Evolutionary conservation across 805 yeast species (phyloP), one percentile per base, ranked within the genome.

Genomic region (Kodamaea kaohsiungensis): DNA sequence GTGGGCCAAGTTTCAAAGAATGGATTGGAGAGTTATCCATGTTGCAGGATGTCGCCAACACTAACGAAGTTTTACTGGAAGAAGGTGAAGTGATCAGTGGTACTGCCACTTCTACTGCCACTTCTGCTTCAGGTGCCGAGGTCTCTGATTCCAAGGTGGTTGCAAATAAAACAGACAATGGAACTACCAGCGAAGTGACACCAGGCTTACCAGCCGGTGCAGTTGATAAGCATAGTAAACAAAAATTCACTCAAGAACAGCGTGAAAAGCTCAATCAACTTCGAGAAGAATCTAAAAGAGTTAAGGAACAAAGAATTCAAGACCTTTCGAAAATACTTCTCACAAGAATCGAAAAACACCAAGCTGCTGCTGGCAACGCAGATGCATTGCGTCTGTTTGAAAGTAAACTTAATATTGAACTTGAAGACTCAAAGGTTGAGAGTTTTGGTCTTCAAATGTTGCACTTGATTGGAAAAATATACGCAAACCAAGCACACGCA

Each of bases 401-500:
- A n/a, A 62, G 63, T 10, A 83, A 84, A 59, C 73, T 89, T 27
- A 70, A 73, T 40, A 73, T 75, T 52, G 95, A 89, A 65, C 82
- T 88, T 45, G 92, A 88, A 60, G 88, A 88, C 57, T 76, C 95
- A 66, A 95, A 95, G 69, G 83, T 91, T 80, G 99, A 95, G 77
- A 89, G 97, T 52, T 95, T 95, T 73, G 99, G 99, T 12, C 72
- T 93, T 49, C 96, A 93, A 71, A 77, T 95, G 49, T 75, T 93
- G 59, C 91, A 87, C 60, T 75, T 93, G 16, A 87, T 95, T 57
- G 98, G 98, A 16, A 81, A 80, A 56, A 82, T 89, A 4, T 95
- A 95, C 70, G 79, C 79, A 53, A 77, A 81, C 37, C 91, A 91
- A 65, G 96, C 96, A 2, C 77, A 82, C 54, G 89, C 88, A 19